These are phyloP conservation scores for Penicillium nucicola DNA, from an alignment of 495 filamentous ascomycete species.

Conservation along the genomic window DNA sequence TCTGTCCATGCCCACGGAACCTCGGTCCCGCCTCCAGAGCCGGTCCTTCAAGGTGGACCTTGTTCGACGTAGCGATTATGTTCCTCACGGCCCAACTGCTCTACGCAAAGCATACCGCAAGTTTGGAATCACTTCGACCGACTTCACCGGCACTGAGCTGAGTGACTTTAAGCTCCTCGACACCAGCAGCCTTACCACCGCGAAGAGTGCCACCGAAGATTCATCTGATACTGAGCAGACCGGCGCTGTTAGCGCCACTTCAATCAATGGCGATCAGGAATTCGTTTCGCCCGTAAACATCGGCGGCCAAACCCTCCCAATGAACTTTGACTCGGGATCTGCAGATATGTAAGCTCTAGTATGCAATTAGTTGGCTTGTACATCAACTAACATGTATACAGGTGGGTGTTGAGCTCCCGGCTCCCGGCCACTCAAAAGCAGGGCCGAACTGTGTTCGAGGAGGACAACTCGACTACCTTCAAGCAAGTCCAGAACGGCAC, in stretches of 20 bases:
- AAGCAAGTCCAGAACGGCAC: conserved; percentile 38
- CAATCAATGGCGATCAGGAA: conserved; percentile 60
- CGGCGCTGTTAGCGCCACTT: conserved; percentile 59
- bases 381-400: conserved; percentile 13
- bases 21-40: conserved; percentile 22
- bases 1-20: conserved; percentile 29
- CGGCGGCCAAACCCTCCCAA: conserved; percentile 67
- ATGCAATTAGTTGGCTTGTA: background rate
- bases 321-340: conserved; percentile 84
- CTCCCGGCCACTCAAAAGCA: conserved; percentile 41
- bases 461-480: conserved; percentile 56
- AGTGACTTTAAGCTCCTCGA: conserved; percentile 34
- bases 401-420: conserved; percentile 75
- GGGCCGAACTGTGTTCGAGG: conserved; percentile 62
- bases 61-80: conserved; percentile 50
- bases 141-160: conserved; percentile 25
- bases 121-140: conserved; percentile 46
- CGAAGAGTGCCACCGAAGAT: conserved; percentile 9
- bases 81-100: conserved; percentile 52
- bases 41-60: conserved; percentile 60
- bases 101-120: conserved; percentile 63
- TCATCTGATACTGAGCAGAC: conserved; percentile 29
- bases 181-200: conserved; percentile 13
- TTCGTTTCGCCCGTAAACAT: conserved; percentile 71
- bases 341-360: conserved; percentile 65